Conservation (phyloP, 352 stramenopile species). For the Phytophthora syringae region DNA sequence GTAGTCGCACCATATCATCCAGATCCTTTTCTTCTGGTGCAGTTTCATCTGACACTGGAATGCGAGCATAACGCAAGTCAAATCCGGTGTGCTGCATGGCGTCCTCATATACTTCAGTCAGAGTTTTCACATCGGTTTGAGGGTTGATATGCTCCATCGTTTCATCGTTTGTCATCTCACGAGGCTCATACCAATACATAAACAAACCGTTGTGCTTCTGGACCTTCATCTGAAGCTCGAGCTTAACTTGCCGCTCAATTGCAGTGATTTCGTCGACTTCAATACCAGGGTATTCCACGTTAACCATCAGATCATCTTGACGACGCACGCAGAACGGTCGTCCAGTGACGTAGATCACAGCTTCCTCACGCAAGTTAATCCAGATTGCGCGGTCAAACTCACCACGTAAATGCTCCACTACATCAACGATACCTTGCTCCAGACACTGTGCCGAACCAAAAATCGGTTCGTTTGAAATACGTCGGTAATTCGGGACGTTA, state of each 20-base stretch:
- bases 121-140: conserved; percentile 75
- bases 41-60: conserved; percentile 91
- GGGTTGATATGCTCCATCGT: conserved; percentile 84
- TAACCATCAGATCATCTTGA: conserved; percentile 81
- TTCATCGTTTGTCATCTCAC: conserved; percentile 81
- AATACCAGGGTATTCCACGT: conserved; percentile 90
- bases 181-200: conserved; percentile 87
- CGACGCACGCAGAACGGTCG: conserved; percentile 89
- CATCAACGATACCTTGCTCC: conserved; percentile 75
- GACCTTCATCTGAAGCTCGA: conserved; percentile 85
- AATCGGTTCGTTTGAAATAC: conserved; percentile 80
- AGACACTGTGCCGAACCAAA: conserved; percentile 87
- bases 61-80: conserved; percentile 80
- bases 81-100: conserved; percentile 54
- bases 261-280: conserved; percentile 88
- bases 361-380: conserved; percentile 92
- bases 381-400: conserved; percentile 83
- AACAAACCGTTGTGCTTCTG: conserved; percentile 75
- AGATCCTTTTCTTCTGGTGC: conserved; percentile 91
- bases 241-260: conserved; percentile 87
- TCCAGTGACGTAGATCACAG: conserved; percentile 90
- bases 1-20: conserved; percentile 85
- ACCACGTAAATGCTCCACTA: conserved; percentile 58
- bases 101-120: conserved; percentile 76
- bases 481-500: conserved; percentile 88